Conservation (phyloP, 2,329 filamentous ascomycete genomes). For the Fusarium gaditjirri region DNA sequence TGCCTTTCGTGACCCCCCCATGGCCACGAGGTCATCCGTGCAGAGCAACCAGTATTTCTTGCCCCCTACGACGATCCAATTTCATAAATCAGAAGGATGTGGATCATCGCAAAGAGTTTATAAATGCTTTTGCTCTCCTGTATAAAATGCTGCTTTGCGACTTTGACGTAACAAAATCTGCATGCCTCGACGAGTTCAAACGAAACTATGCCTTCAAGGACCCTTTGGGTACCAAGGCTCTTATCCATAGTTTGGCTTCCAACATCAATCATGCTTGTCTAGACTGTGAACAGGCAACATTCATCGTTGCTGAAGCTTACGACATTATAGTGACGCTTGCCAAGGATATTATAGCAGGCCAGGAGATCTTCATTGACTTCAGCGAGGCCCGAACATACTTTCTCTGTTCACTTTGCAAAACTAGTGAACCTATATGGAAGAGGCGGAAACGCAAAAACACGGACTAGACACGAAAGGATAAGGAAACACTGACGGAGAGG, state of each 20-base stretch:
- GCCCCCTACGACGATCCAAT: slow-evolving; percentile 10
- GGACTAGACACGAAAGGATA: background rate
- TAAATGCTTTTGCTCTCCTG: slow-evolving; percentile 21
- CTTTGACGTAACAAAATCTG: background rate
- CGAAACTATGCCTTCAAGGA: slow-evolving; percentile 43
- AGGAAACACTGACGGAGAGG: no score
- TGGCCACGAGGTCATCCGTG: slow-evolving; percentile 25
- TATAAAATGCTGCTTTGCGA: background rate
- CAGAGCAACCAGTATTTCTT: slow-evolving; percentile 33
- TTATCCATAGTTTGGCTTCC: slow-evolving; percentile 36
- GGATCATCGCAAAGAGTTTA: background rate
- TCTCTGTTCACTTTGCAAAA: slow-evolving; percentile 40
- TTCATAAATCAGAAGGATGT: slow-evolving; percentile 10
- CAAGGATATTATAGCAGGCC: slow-evolving; percentile 36
- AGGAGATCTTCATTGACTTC: slow-evolving; percentile 54
- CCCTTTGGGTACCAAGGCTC: background rate
- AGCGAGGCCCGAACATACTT: slow-evolving; percentile 43
- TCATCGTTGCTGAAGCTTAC: slow-evolving; percentile 10
- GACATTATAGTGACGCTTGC: slow-evolving; percentile 32
- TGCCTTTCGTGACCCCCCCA: slow-evolving; percentile 12
- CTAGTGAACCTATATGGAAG: background rate
- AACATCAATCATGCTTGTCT: slow-evolving; percentile 51
- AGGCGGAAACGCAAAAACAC: background rate
- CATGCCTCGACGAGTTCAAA: background rate
- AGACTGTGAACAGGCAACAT: slow-evolving; percentile 44